Conservation (phyloP, 768 basidiomycete genomes). For the Leccinum incarnatum region DNA sequence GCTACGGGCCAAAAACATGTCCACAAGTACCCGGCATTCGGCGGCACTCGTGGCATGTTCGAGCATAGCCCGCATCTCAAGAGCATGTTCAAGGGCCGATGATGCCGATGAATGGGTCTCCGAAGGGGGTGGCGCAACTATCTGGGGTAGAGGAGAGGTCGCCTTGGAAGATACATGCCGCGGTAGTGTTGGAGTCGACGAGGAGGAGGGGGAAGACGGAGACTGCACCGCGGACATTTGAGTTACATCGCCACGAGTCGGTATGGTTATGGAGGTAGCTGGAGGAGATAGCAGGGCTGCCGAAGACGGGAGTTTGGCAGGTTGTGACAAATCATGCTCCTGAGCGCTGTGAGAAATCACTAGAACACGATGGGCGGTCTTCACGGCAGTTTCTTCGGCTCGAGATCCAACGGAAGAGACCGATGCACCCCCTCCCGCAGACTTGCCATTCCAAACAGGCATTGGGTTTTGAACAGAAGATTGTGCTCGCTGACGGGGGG, state of each 20-base stretch:
- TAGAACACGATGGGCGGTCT: background rate
- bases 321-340: constrained; percentile 5
- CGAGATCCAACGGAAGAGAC: constrained; percentile 6
- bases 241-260: constrained; percentile 4
- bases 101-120: constrained; percentile 19
- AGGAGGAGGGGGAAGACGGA: background rate
- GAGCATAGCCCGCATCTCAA: constrained; percentile 67
- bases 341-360: constrained; percentile 2
- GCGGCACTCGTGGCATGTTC: constrained; percentile 67
- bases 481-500: constrained; percentile 28
- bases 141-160: constrained; percentile 7
- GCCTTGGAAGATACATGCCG: constrained; percentile 17
- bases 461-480: constrained; percentile 23
- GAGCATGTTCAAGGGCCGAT: constrained; percentile 45
- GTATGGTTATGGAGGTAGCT: background rate
- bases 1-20: constrained; percentile 73
- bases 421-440: constrained; percentile 10
- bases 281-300: constrained; percentile 5
- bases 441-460: constrained; percentile 18
- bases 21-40: constrained; percentile 83
- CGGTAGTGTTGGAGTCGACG: constrained; percentile 3
- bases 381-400: constrained; percentile 1
- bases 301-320: constrained; percentile 2
- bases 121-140: constrained; percentile 12
- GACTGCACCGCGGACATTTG: background rate